These are phyloP conservation scores for Sporothrix sp. DNA, from an alignment of 2,329 filamentous ascomycete species.

Conservation along the genomic window DNA sequence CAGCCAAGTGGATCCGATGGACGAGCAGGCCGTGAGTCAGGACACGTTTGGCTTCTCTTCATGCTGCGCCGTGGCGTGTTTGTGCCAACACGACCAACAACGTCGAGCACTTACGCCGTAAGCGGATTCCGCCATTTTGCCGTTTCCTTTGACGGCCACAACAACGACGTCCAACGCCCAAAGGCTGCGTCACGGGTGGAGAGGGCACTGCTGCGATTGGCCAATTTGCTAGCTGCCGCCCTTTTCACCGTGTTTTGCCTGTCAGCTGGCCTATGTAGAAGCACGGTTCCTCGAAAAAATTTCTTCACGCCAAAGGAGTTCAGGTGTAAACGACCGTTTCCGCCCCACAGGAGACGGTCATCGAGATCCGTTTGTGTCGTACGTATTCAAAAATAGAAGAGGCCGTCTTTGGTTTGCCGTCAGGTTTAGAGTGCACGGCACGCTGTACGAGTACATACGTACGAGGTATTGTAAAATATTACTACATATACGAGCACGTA, in stretches of 20 bases:
- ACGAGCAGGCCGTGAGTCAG: background rate
- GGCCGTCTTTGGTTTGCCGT: too few relatives aligned
- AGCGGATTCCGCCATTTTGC: background rate
- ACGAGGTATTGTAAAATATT: background rate
- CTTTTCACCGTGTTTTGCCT: background rate
- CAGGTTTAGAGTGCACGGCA: too few relatives aligned
- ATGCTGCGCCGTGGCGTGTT: background rate
- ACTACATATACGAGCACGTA: background rate
- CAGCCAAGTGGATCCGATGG: background rate
- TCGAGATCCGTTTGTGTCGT: too few relatives aligned
- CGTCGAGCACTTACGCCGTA: background rate
- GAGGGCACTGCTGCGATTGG: conserved; percentile 4
- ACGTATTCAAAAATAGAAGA: too few relatives aligned
- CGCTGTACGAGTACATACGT: too few relatives aligned
- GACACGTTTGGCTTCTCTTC: background rate
- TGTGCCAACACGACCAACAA: background rate
- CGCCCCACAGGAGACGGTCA: background rate
- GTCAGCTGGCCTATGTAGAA: conserved; percentile 13
- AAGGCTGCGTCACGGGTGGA: conserved; percentile 14
- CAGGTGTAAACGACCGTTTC: conserved; percentile 3
- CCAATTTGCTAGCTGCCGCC: background rate
- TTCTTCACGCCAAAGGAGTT: too few relatives aligned
- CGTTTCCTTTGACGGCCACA: too few relatives aligned
- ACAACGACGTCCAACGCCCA: too few relatives aligned
- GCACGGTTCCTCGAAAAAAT: background rate